Evolutionary conservation across 2,329 filamentous ascomycete genomes (phyloP), one percentile per base, ranked within the genome.

Genomic region (Fonsecaea pugnacius): DNA sequence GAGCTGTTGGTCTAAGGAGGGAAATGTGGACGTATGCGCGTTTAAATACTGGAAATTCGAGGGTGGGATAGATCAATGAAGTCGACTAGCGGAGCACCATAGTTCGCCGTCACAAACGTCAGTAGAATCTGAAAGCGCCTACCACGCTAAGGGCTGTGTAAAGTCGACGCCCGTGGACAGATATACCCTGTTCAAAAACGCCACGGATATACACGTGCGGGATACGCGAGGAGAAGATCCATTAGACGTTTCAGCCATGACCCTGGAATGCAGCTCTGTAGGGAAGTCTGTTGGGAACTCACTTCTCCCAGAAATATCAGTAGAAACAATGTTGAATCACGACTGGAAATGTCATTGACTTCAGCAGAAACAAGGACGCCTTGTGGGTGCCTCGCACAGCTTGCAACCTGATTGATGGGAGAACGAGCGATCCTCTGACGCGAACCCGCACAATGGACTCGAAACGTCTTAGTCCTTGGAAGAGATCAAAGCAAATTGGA

Each of bases 351-450:
- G 7, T 18, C 43, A 24, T 27, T 48, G 4, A 24, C 24, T 27
- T 33, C 7, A 16, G 21, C 21, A 24, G 27, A 18, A 4, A 40
- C 27, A 46, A 50, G 21, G 40, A 35, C 46, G 61, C 61, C 61
- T 63, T 14, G 55, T 63, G 56, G 36, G 10, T 63, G 61, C 61
- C 61, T 63, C 46, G 48, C 60, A 32, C 6, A 46, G 32, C 8
- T 4, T 32, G 16, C 36, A 43, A 54, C 24, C 48, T 55, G 21
- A 60, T 60, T 60, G 58, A 40, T 3, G n/a, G 33, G 24, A 16
- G 14, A 6, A 24, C 27, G 4, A 6, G 2, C 10, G 14, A 16
- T 33, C 32, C 24, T 21, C 27, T 27, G 40, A 50, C 7, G 38
- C 52, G 27, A 55, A 24, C 10, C 24, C 60, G 60, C 60, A 30